phyloP scores from a whole-genome alignment of 2,329 filamentous ascomycete species.

The Pleurostoma richardsiae region DNA sequence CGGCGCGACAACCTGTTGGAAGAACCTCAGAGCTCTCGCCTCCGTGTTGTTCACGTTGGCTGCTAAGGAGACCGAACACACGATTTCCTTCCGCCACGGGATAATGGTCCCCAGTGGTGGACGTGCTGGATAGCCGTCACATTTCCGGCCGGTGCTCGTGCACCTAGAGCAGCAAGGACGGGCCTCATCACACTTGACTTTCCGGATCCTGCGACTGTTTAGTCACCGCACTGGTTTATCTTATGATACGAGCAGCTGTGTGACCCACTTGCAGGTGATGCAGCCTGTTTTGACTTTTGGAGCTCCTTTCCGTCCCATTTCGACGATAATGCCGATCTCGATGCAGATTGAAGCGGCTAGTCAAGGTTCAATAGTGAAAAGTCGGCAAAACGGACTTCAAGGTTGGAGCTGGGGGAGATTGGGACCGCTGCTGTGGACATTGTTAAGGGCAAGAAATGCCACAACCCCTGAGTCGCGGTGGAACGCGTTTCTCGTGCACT shows the following conservation, averaged over 20 bases:
- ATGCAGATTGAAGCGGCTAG: background rate
- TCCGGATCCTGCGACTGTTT: conserved; percentile 15
- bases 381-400: background rate
- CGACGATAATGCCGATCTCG: background rate
- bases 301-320: background rate
- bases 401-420: background rate
- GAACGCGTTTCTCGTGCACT: too few relatives aligned
- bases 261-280: conserved; percentile 3
- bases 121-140: conserved; percentile 14
- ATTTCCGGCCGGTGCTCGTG: conserved; percentile 14
- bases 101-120: background rate
- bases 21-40: conserved; percentile 11
- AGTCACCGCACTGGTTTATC: conserved; percentile 9
- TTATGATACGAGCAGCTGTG: conserved; percentile 17
- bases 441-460: background rate
- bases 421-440: background rate
- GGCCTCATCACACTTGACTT: conserved; percentile 25
- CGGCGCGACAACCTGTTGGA: conserved; percentile 28
- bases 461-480: too few relatives aligned
- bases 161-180: conserved; percentile 21
- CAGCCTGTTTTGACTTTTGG: background rate
- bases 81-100: background rate
- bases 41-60: background rate
- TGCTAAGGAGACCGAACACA: background rate
- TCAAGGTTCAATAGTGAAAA: background rate